Evolutionary conservation across 139 green algal genomes (phyloP).

Genomic region (Chlamydomonas sphaeroides): DNA sequence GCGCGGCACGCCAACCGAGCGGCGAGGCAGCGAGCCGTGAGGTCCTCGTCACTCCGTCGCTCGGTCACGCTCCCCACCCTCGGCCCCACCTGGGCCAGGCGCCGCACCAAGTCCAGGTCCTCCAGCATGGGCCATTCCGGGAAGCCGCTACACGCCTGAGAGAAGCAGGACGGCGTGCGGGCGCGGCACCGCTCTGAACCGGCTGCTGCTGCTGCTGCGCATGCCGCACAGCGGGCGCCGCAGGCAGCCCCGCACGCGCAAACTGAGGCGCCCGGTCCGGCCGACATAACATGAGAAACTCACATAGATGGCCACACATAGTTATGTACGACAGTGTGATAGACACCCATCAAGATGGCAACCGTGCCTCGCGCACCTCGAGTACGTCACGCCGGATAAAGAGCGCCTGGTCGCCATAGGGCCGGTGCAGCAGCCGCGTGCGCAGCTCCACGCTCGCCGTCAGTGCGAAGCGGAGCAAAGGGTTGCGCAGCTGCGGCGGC

Average conservation of each 20-base stretch:
- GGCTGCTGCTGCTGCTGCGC: neutral
- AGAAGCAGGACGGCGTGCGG: neutral
- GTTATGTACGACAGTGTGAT: too few relatives aligned
- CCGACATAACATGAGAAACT: too few relatives aligned
- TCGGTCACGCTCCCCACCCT: neutral
- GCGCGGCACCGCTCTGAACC: neutral
- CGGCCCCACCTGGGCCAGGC: conserved; percentile 33
- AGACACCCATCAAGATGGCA: too few relatives aligned
- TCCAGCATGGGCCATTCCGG: conserved; percentile 72
- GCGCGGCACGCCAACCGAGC: neutral
- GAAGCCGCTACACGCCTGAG: conserved; percentile 55
- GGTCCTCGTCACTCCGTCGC: neutral
- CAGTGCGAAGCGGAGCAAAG: conserved; percentile 30
- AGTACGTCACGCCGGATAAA: conserved; percentile 56
- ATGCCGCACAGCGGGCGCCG: neutral
- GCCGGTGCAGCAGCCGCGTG: conserved; percentile 50
- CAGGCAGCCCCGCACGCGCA: too few relatives aligned
- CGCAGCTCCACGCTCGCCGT: conserved; percentile 50
- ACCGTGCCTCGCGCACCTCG: conserved; percentile 24
- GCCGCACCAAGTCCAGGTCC: conserved; percentile 72
- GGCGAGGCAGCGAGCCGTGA: neutral
- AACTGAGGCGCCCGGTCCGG: too few relatives aligned
- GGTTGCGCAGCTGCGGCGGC: conserved; percentile 19
- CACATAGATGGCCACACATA: too few relatives aligned
- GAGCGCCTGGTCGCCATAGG: conserved; percentile 80